These are phyloP conservation scores for Trametes cingulata DNA, from an alignment of 768 basidiomycete species.

Conservation along the genomic window DNA sequence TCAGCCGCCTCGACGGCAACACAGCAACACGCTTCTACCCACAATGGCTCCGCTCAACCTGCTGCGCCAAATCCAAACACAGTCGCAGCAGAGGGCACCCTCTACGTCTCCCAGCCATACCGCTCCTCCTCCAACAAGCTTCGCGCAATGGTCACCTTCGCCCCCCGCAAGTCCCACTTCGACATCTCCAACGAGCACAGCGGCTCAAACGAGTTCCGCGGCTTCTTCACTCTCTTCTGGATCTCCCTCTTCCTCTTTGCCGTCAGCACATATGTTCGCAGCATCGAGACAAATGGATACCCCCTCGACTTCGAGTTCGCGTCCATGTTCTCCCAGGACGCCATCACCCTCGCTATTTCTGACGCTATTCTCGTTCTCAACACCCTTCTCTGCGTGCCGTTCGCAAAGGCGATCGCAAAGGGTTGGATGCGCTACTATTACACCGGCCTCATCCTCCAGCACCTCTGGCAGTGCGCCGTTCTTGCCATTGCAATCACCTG, in stretches of 20 bases:
- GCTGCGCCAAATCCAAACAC: slow-evolving; percentile 40
- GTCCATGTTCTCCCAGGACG: slow-evolving; percentile 85
- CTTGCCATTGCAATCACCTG: slow-evolving; percentile 78
- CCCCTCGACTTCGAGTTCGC: slow-evolving; percentile 82
- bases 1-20: background rate
- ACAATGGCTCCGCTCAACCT: slow-evolving; percentile 24
- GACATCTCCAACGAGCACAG: slow-evolving; percentile 78
- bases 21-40: slow-evolving; percentile 3
- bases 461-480: slow-evolving; percentile 71
- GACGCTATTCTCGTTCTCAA: slow-evolving; percentile 79
- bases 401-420: slow-evolving; percentile 71
- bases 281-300: slow-evolving; percentile 76
- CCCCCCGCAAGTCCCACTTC: slow-evolving; percentile 82
- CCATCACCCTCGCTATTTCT: slow-evolving; percentile 74
- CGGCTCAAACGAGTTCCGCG: slow-evolving; percentile 84
- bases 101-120: slow-evolving; percentile 76
- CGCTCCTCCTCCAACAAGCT: slow-evolving; percentile 78
- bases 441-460: slow-evolving; percentile 77
- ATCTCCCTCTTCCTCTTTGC: slow-evolving; percentile 83
- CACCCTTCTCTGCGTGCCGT: slow-evolving; percentile 80
- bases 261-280: slow-evolving; percentile 72
- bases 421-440: slow-evolving; percentile 84
- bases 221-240: slow-evolving; percentile 97
- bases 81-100: slow-evolving; percentile 56
- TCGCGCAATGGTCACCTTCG: slow-evolving; percentile 82